Base-by-base conservation (phyloP, 192 early-diverging fungal species). In the Rhizoclosmatium sp. region DNA sequence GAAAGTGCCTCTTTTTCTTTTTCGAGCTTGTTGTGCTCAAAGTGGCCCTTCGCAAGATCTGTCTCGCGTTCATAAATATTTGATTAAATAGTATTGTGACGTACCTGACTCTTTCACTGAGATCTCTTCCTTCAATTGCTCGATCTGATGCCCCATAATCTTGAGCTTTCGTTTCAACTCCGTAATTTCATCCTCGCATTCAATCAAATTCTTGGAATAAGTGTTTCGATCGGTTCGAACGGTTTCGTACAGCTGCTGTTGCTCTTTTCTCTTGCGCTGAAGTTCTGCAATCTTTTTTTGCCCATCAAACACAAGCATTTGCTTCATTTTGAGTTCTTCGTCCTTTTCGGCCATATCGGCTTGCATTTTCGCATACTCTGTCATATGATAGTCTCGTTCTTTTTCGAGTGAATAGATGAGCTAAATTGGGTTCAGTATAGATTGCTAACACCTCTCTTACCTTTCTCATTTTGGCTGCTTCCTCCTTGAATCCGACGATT, bases 101-200 rank as follows among this genome's bases (percentile, higher is more conserved):
- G 2, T 73, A 90, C 89, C 87, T 48, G 79, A 66, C 64, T 91
- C 89, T 58, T 88, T 88, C 68, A 68, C 80, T 5, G 85, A 74
- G 77, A 91, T 87, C 75, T 91, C 89, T 70, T 91, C 89, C 73
- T 91, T 91, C 3, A 90, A 72, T 80, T 91, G 89, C 62, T 89
- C 88, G 16, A 91, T 82, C 70, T 91, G 89, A 68, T 91, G 89
- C 19, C 65, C 77, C 88, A 91, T 87, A 59, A 91, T 91, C 80
- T 91, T 91, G 45, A 88, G 65, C 73, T 91, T 91, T n/a, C 88
- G 80, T 79, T 88, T 87, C 83, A 88, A 85, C 61, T 91, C 89
- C 4, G 78, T 84, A 60, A 89, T 88, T 65, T 91, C 89, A 71
- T 90, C 89, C 66, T 91, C 84, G 21, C 84, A 76, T 76, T 91